Evolutionary conservation across 1,284 basidiomycete genomes (phyloP), one percentile per base, ranked within the genome.

Genomic region (Rhodotorula sp.): DNA sequence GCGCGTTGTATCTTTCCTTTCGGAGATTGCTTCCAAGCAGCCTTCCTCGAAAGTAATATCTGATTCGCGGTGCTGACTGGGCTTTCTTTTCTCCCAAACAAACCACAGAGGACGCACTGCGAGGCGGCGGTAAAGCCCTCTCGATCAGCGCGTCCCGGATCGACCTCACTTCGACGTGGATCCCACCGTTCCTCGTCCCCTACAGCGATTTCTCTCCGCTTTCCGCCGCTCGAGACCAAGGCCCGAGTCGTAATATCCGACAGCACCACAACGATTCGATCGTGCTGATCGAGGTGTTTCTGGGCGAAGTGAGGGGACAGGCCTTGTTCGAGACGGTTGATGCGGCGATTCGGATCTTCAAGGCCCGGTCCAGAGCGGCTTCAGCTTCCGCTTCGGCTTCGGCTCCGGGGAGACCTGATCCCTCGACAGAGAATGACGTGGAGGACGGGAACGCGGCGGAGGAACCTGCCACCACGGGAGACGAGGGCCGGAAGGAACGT

Each of bases 281-380:
- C 33, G 54, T 73, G 46, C 48, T 77, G n/a, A 3, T 74, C 49
- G 73, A 76, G 33, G 62, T 45, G 24, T 69, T 66, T 51, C 24
- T 77, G 45, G 75, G 77, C 17, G 63, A 66, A 8, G 49, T 77
- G 2, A 66, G 74, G 30, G 75, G 75, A 6, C 74, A 77, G 33
- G 55, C 69, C 0, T 70, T 66, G n/a, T 73, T 75, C 57, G 72
- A 77, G 44, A 69, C 71, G 33, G 54, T 76, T 68, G 75, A 69
- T 55, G 59, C 60, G 8, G 76, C 62, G 4, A 46, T 70, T 2
- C 69, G 62, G 18, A 71, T 75, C 66, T 67, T 71, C 49, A 61
- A 63, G 6, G 69, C 74, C 15, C 42, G 44, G n/a, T n/a, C 17
- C 24, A 18, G n/a, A 26, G 17, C 12, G 15, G 15, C 44, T n/a